Conservation (phyloP, 2,329 filamentous ascomycete genomes). For the Aspergillus arachidicola region DNA sequence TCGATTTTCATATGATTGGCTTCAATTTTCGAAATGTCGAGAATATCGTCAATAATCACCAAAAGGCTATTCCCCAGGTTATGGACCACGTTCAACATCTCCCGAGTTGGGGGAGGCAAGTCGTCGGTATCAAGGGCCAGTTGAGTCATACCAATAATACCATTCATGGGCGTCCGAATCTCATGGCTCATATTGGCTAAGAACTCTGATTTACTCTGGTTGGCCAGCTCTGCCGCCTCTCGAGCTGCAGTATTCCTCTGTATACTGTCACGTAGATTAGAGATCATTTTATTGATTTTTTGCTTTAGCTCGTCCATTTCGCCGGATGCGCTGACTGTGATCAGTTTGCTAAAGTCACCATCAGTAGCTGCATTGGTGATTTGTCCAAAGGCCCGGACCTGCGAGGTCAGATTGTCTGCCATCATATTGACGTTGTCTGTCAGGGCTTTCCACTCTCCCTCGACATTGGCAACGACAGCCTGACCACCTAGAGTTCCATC, state of each 20-base stretch:
- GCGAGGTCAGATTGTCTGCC: constrained; percentile 83
- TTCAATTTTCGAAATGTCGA: constrained; percentile 77
- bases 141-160: constrained; percentile 97
- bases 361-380: constrained; percentile 96
- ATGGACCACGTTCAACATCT: constrained; percentile 98
- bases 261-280: constrained; percentile 91
- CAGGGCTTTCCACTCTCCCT: constrained; percentile 96
- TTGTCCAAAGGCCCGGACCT: constrained; percentile 96
- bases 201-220: constrained; percentile 98
- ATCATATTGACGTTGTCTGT: constrained; percentile 96
- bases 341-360: constrained; percentile 94
- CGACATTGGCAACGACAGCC: constrained; percentile 88
- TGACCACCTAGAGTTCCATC: constrained; percentile 99
- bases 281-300: constrained; percentile 99
- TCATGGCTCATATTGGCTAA: constrained; percentile 99
- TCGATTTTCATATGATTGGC: constrained; percentile 98
- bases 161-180: constrained; percentile 96
- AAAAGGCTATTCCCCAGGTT: constrained; percentile 93
- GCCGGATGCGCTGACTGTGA: constrained; percentile 94
- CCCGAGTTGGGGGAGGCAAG: constrained; percentile 89
- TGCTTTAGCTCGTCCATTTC: constrained; percentile 99
- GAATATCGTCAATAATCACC: constrained; percentile 87
- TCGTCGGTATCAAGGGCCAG: constrained; percentile 93
- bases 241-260: constrained; percentile 94
- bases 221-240: constrained; percentile 93